Base-by-base conservation (phyloP, 1,284 basidiomycete species). In the Ganoderma resinaceum region DNA sequence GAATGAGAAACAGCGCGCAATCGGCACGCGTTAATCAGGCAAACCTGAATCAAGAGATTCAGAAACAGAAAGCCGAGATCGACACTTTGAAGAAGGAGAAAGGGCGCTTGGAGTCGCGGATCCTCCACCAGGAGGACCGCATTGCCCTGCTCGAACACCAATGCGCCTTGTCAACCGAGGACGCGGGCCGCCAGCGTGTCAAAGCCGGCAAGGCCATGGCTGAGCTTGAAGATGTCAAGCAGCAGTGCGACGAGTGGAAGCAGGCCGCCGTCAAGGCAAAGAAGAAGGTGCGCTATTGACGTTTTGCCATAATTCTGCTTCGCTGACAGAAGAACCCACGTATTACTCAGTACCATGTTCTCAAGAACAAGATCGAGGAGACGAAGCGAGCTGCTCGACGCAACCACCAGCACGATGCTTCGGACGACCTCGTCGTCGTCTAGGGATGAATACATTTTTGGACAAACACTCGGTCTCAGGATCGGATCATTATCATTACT, bases 351-450 rank as follows among this genome's bases (percentile, higher is more conserved):
- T 74, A 72, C 58, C 64, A 70, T 29, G 71, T 61, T 9, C 49
- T 74, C n/a, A 70, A 71, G 53, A 61, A 62, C 11, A 66, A 71
- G 43, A 35, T 69, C 7, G 57, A 62, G 31, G 67, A 63, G 29
- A 14, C 68, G 11, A 72, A 67, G 61, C 65, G 63, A 2, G 66
- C 67, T 8, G 67, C 33, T 20, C 12, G 61, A 5, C 60, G 65
- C n/a, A 52, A 61, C 6, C 43, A 46, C 26, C 1, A 33, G 40
- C 58, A 64, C 2, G 53, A 60, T 11, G 57, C 43, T 8, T 69
- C 70, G 14, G 71, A 72, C 29, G 73, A 74, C 38, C 61, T 72
- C 23, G 49, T 70, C 33, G 35, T 72, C 55, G 53, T 67, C 37
- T 60, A 38, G 12, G 60, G 52, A 63, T 52, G 23, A 40, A 20